Conservation (phyloP, 2,329 filamentous ascomycete genomes). For the Chalaropsis thielavioides region DNA sequence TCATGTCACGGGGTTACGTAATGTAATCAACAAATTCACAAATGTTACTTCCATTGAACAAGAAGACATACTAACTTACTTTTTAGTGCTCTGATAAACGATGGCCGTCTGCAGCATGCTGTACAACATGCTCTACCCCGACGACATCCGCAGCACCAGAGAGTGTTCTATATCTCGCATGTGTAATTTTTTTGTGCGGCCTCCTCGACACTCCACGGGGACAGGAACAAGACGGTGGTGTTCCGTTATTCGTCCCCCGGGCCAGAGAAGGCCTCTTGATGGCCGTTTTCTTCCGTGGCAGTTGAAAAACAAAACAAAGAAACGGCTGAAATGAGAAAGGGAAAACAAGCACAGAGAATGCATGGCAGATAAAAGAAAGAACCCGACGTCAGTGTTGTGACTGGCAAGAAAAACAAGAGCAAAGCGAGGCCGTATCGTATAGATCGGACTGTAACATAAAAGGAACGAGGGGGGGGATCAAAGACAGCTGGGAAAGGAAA, state of each 20-base stretch:
- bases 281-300: not conserved
- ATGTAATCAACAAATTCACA: not conserved
- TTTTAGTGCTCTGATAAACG: not conserved
- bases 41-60: slow-evolving; percentile 1
- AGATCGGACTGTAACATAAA: not conserved
- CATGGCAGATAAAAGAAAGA: slow-evolving; percentile 1
- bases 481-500: not conserved
- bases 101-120: not conserved
- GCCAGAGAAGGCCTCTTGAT: not conserved
- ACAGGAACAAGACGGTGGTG: not conserved
- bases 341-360: not conserved
- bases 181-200: not conserved
- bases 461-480: not conserved
- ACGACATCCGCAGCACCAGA: not conserved
- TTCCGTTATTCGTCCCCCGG: not conserved
- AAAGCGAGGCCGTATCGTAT: not conserved
- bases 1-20: not conserved
- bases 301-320: not conserved
- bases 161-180: not conserved
- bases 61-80: not conserved
- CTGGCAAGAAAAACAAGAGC: slow-evolving; percentile 5
- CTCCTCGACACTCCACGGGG: not conserved
- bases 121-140: not conserved
- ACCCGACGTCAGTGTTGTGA: not conserved
- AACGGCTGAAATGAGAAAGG: not conserved